phyloP scores from a whole-genome alignment of 2,329 filamentous ascomycete genomes.

The Pseudophaeomoniella oleicola region DNA sequence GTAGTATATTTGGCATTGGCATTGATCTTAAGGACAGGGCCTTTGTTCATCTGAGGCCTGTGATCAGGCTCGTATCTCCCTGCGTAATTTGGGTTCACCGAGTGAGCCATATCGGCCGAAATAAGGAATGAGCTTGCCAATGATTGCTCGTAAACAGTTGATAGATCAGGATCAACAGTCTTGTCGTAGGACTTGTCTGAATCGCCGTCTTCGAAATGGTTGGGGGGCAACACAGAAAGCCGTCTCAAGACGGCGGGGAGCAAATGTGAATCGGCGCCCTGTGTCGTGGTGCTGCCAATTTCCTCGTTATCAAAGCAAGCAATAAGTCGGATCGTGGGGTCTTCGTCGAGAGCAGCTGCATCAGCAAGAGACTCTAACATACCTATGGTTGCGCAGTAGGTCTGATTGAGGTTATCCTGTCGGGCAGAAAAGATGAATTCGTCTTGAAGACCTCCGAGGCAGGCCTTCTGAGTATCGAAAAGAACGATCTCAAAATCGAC shows the following conservation, averaged over 20 bases:
- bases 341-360: conserved; percentile 52
- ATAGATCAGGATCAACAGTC: conserved; percentile 43
- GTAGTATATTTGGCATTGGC: conserved; percentile 95
- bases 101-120: conserved; percentile 95
- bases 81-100: conserved; percentile 87
- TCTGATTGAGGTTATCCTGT: conserved; percentile 92
- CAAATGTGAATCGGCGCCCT: conserved; percentile 86
- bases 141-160: conserved; percentile 86
- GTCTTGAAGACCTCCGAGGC: conserved; percentile 76
- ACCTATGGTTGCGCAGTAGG: conserved; percentile 77
- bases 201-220: conserved; percentile 30
- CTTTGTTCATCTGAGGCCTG: conserved; percentile 89
- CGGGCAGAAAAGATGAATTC: conserved; percentile 95
- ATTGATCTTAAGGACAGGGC: conserved; percentile 94
- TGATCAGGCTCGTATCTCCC: conserved; percentile 85
- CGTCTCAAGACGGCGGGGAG: conserved; percentile 77
- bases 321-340: conserved; percentile 75
- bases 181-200: conserved; percentile 54
- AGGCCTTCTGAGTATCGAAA: conserved; percentile 86
- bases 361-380: conserved; percentile 64
- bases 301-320: conserved; percentile 97
- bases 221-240: conserved; percentile 62
- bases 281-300: conserved; percentile 81
- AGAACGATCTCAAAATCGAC: conserved; percentile 94
- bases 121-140: conserved; percentile 83